Percentiles rank a stretch among this genome's conserved stretches.
Evolutionary conservation across 2,329 filamentous ascomycete species (phyloP).

Genomic region (Clarireedia sp.): DNA sequence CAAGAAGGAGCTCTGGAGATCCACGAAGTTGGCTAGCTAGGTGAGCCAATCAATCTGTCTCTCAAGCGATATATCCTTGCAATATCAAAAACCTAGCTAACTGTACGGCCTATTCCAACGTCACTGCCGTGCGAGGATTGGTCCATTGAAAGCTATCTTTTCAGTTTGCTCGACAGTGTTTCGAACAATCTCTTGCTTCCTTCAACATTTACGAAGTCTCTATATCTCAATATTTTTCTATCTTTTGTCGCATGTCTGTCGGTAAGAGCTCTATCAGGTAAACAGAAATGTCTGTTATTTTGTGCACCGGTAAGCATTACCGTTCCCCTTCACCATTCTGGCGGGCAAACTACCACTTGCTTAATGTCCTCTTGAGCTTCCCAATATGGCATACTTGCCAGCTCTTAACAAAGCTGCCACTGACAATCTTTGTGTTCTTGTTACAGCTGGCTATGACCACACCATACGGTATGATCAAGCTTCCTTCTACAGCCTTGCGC

Average conservation of each 20-base stretch:
- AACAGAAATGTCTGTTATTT: slow-evolving; percentile 53
- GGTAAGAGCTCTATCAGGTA: background rate
- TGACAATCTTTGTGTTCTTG: slow-evolving; percentile 17
- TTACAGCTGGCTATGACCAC: slow-evolving; percentile 62
- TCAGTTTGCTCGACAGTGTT: background rate
- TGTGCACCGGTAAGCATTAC: slow-evolving; percentile 50
- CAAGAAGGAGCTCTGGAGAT: too few species aligned
- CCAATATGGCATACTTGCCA: background rate
- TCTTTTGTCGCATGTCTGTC: background rate
- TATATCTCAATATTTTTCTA: background rate
- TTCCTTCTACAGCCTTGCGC: background rate
- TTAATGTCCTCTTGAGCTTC: background rate
- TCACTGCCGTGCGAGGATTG: background rate
- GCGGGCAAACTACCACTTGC: background rate
- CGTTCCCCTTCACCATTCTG: background rate
- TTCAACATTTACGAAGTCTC: too few species aligned
- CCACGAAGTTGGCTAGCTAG: background rate
- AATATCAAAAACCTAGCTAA: too few species aligned
- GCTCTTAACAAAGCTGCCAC: slow-evolving; percentile 14
- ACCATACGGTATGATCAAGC: slow-evolving; percentile 53
- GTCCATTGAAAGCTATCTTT: background rate
- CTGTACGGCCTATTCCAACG: background rate
- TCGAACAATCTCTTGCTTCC: too few species aligned
- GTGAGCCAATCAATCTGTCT: background rate
- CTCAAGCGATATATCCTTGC: background rate